A percentile compares a stretch with the other conserved stretches of the same genome.
Evolutionary conservation across 768 basidiomycete species (phyloP).

Genomic region (Boletus sensibilis): DNA sequence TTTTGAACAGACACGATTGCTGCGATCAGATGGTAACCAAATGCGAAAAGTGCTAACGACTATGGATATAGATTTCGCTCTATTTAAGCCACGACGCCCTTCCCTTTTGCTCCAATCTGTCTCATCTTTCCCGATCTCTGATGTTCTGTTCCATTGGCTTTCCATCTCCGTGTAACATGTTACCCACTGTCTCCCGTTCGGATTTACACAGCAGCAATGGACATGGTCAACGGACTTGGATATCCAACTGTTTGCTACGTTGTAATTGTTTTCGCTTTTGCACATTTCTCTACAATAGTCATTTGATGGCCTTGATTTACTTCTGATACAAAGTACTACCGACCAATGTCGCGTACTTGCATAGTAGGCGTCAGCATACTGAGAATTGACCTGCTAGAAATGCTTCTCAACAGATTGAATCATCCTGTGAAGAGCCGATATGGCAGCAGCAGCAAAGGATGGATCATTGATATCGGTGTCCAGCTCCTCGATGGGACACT

Average conservation of each 20-base stretch:
- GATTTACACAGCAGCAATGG: slow-evolving; percentile 31
- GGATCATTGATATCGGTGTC: slow-evolving; percentile 29
- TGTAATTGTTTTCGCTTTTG: slow-evolving; percentile 41
- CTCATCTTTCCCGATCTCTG: slow-evolving; percentile 15
- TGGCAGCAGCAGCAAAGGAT: slow-evolving; percentile 19
- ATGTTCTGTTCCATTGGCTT: slow-evolving; percentile 17
- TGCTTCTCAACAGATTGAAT: slow-evolving; percentile 7
- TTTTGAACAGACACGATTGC: slow-evolving; percentile 25
- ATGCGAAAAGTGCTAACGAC: slow-evolving; percentile 14
- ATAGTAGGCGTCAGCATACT: neutral
- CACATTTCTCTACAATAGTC: slow-evolving; percentile 14
- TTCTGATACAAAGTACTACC: neutral
- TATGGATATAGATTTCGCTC: slow-evolving; percentile 29
- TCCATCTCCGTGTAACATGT: slow-evolving; percentile 26
- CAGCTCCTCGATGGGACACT: slow-evolving; percentile 22
- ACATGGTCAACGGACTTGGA: slow-evolving; percentile 56
- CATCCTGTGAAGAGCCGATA: slow-evolving; percentile 18
- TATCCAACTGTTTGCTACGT: slow-evolving; percentile 49
- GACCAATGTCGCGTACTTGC: neutral
- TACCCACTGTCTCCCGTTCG: slow-evolving; percentile 32
- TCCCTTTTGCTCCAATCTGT: slow-evolving; percentile 19
- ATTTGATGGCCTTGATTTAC: slow-evolving; percentile 8
- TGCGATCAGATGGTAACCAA: neutral
- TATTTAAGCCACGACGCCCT: slow-evolving; percentile 8
- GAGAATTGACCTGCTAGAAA: neutral